A percentile compares a stretch with the other conserved stretches of the same genome.
phyloP scores from a whole-genome alignment of 2,329 filamentous ascomycete species.

The Salinomyces thailandicus region DNA sequence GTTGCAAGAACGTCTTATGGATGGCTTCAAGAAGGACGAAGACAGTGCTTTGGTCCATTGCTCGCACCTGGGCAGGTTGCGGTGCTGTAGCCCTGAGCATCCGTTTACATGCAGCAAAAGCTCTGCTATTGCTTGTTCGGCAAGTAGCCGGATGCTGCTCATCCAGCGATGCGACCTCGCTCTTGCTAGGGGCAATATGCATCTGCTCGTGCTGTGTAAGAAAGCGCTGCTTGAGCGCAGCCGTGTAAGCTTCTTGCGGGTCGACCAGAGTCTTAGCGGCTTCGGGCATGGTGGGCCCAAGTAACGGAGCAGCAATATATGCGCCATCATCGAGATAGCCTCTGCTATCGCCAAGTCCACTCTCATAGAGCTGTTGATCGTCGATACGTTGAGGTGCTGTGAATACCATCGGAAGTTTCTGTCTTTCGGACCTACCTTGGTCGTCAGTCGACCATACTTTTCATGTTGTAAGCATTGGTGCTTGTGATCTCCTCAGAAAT shows the following conservation, averaged over 20 bases:
- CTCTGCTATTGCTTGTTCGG: conserved; percentile 41
- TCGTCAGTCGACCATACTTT: conserved; percentile 12
- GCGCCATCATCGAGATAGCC: conserved; percentile 70
- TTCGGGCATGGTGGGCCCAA: conserved; percentile 15
- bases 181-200: conserved; percentile 43
- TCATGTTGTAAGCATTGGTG: conserved; percentile 3
- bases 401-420: conserved; percentile 18
- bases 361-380: conserved; percentile 36
- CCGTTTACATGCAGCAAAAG: conserved; percentile 46
- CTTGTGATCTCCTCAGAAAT: background rate
- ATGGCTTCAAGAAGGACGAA: conserved; percentile 56
- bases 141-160: conserved; percentile 42
- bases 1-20: conserved; percentile 48
- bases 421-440: conserved; percentile 15
- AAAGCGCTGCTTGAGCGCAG: conserved; percentile 56
- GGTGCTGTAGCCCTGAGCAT: conserved; percentile 34
- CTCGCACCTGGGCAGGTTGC: conserved; percentile 39
- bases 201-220: conserved; percentile 52
- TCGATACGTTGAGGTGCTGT: conserved; percentile 21
- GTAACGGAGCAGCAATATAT: conserved; percentile 54
- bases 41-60: conserved; percentile 53
- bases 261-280: conserved; percentile 7
- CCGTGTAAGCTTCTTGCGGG: conserved; percentile 58
- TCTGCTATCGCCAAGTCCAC: conserved; percentile 43
- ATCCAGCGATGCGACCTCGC: conserved; percentile 45